Conservation (phyloP, 2,329 filamentous ascomycete species). For the Aspergillus sp. region DNA sequence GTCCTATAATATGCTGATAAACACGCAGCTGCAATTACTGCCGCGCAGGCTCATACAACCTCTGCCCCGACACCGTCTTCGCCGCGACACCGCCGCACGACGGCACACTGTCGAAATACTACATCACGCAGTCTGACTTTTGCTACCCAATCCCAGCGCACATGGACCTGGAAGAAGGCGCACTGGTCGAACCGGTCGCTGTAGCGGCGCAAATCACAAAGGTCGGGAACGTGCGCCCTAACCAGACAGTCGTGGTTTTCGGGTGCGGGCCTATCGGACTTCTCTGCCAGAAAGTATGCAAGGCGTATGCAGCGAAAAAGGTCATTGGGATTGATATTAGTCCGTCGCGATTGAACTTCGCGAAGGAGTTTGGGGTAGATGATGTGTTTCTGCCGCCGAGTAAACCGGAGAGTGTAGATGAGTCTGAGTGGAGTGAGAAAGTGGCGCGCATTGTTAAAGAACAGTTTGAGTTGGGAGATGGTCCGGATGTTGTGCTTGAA, state of each 20-base stretch:
- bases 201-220: slow-evolving; percentile 46
- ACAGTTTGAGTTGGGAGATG: slow-evolving; percentile 36
- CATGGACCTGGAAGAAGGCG: slow-evolving; percentile 46
- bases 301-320: slow-evolving; percentile 40
- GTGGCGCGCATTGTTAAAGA: slow-evolving; percentile 36
- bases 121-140: slow-evolving; percentile 41
- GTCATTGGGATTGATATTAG: slow-evolving; percentile 46
- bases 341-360: slow-evolving; percentile 36
- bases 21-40: slow-evolving; percentile 15
- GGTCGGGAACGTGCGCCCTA: slow-evolving; percentile 33
- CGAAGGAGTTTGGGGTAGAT: slow-evolving; percentile 41
- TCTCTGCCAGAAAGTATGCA: slow-evolving; percentile 42
- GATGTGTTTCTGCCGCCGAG: slow-evolving; percentile 36
- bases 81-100: slow-evolving; percentile 46
- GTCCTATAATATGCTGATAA: background rate
- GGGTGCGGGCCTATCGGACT: slow-evolving; percentile 48
- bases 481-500: slow-evolving; percentile 47
- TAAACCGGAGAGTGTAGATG: slow-evolving; percentile 24
- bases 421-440: slow-evolving; percentile 31
- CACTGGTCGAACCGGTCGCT: slow-evolving; percentile 48
- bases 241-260: slow-evolving; percentile 43
- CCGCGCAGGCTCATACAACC: slow-evolving; percentile 16
- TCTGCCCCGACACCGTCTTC: slow-evolving; percentile 43
- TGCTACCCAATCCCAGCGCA: slow-evolving; percentile 42
- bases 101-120: slow-evolving; percentile 47